Evolutionary conservation across 345 rosid genomes (phyloP), one percentile per base, ranked within the genome.

Genomic region (Salix udensis): DNA sequence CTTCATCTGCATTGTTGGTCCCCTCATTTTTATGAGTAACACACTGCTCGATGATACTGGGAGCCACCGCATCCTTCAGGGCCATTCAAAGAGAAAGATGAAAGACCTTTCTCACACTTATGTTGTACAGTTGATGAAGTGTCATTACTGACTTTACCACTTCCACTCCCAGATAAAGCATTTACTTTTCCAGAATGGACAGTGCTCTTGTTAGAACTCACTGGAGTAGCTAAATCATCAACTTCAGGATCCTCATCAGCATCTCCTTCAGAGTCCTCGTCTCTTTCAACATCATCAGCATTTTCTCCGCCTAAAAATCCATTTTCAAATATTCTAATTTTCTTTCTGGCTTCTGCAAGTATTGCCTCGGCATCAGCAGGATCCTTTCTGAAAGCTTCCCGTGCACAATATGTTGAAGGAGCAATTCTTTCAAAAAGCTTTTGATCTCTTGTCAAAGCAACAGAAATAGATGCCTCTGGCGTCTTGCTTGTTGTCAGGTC

Each of bases 401-500:
- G 91, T 74, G 94, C 86, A 88, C 98, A 90, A 83, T 96, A 96
- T 31, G 99, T 96, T 42, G 99, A 96, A 80, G 99, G 99, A 79
- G 99, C 99, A 81, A 94, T 90, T 86, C 99, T 90, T 89, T 96
- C 99, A 66, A 96, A 96, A 84, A 96, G 99, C 82, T 96, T 96
- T 79, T 91, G 87, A 86, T 96, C 99, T 89, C 99, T 94, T 18
- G 99, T 96, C 87, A 96, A 82, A 46, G 99, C 99, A 82, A 96
- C 99, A 67, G 99, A 96, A 74, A 96, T 96, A 52, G 99, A 96
- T 71, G 99, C 99, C 88, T 96, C 99, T 12, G 99, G 99, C 16
- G 98, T 96, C 91, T 88, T 96, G 91, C 99, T 96, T 36, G 97
- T 96, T 76, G 90, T 85, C 74, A 96, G 86, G 86, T 96, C 98